Evolutionary conservation across 1,139 yeast genomes (phyloP), one percentile per base, ranked within the genome.

Genomic region (Blastobotrys proliferans): DNA sequence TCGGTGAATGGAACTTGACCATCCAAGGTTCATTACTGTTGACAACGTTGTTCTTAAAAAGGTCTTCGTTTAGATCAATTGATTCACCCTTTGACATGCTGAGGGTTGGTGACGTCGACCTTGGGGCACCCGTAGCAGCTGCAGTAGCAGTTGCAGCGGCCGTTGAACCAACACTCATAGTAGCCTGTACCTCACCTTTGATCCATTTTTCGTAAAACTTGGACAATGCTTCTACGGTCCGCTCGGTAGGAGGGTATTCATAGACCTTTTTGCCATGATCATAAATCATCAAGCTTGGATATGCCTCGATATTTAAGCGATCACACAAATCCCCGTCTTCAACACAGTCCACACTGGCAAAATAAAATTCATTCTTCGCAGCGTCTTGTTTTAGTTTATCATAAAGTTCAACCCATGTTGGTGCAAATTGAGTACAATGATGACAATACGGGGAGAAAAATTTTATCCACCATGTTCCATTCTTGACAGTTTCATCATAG

Each of bases 371-470:
- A 14, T 46, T 30, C 24, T 41, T 37, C 10, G 44, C 44, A 5
- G 48, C 49, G 10, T 49, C 54, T 10, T 44, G 48, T 14, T 47
- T 47, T 19, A 54, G 49, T 21, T 54, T 48, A 16, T 46, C 46
- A 35, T 58, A 58, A n/a, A 61, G 48, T 28, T 55, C 54, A 8
- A 49, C 48, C 70, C 72, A 69, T 19, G 54, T 56, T 1, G 73
- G 73, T 3, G 69, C 70, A 34, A 69, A 50, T 14, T 51, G 52
- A 14, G 35, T 47, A 51, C 73, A 69, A 51, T 68, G 72, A 5
- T 53, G 54, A 51, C 73, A 69, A 47, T 62, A 61, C 1, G 73
- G 74, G 11, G 71, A 67, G 50, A 49, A 69, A 53, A 61, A 66
- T 51, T 69, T 67, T 42, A 69, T 56, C 60, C 68, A 65, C 63